Base-by-base conservation (phyloP, 768 basidiomycete genomes). In the Lactarius psammicola region DNA sequence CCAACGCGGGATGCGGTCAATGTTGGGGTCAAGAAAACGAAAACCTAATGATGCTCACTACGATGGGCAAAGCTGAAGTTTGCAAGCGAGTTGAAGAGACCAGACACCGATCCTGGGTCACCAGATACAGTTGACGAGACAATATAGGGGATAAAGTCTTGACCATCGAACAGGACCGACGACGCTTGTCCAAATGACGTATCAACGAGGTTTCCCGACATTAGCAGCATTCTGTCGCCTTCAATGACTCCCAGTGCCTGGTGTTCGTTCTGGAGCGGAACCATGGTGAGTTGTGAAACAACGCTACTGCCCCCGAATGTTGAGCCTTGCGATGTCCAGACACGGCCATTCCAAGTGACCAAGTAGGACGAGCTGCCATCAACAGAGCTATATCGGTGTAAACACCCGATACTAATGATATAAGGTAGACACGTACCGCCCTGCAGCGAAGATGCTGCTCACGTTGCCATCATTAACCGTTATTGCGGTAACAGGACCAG, bases 401-500 rank as follows among this genome's bases (percentile, higher is more conserved):
- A 53, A 44, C 49, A 18, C 44, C 28, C 17, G 46, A 66, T 26
- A 8, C 23, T 13, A 10, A 30, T 17, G 30, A 57, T 34, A 13
- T 30, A 54, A 46, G n/a, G 10, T 51, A 57, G 23, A 15, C n/a
- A 76, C 87, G 74, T 67, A 94, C 88, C 83, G 85, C 71, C 96
- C 96, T 38, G 95, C 93, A 56, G 89, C 92, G 72, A 95, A 99
- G 62, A 98, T 83, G 71, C 91, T 96, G 70, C 85, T 90, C 1
- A 78, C 74, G 73, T 97, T 94, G 26, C 84, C 83, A 68, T 87
- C 80, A 75, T 98, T 92, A 49, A 94, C 89, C 60, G 89, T 89
- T 59, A 98, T 74, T 13, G 96, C 95, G 3, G 94, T 90, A 2
- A 94, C 90, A 2, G 95, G 94, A 3, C 96, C 96, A 54, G 95